phyloP scores from a whole-genome alignment of 768 basidiomycete genomes.

The Infundibulicybe gibba region DNA sequence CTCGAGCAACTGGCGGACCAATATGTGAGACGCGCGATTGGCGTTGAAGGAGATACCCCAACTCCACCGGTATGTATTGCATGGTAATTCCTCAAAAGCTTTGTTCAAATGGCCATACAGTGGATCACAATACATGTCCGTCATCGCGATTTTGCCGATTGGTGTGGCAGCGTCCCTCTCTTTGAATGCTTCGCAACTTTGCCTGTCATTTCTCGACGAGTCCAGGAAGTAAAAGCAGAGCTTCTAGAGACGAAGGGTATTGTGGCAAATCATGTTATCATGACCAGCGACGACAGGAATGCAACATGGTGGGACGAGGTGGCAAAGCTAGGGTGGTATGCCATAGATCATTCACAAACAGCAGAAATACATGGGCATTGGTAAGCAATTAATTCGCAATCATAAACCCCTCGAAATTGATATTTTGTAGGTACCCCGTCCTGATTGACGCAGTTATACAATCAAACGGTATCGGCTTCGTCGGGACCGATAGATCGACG shows the following conservation, averaged over 20 bases:
- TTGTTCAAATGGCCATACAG: conserved; percentile 19
- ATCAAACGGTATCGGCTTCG: conserved; percentile 61
- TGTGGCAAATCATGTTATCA: conserved; percentile 47
- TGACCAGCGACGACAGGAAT: conserved; percentile 63
- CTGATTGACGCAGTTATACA: conserved; percentile 73
- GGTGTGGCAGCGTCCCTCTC: conserved; percentile 37
- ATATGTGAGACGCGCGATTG: conserved; percentile 44
- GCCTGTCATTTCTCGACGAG: conserved; percentile 48
- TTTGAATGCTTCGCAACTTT: conserved; percentile 52
- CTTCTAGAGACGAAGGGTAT: conserved; percentile 40
- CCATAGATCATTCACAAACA: conserved; percentile 47
- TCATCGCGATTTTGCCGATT: conserved; percentile 47
- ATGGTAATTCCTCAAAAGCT: not conserved
- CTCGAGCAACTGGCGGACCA: conserved; percentile 38
- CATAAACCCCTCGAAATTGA: conserved; percentile 1
- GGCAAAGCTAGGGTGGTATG: conserved; percentile 44
- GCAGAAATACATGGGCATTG: conserved; percentile 44
- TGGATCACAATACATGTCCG: conserved; percentile 59
- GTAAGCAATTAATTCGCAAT: conserved; percentile 23
- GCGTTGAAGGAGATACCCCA: conserved; percentile 25
- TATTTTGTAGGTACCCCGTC: conserved; percentile 57
- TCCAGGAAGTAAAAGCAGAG: conserved; percentile 51
- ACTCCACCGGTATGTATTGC: conserved; percentile 42
- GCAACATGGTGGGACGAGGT: conserved; percentile 58
- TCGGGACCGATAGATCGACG: conserved; percentile 70